These are phyloP conservation scores for Waltiozyma sp. DNA, from an alignment of 1,139 yeast genomes.

Conservation along the genomic window DNA sequence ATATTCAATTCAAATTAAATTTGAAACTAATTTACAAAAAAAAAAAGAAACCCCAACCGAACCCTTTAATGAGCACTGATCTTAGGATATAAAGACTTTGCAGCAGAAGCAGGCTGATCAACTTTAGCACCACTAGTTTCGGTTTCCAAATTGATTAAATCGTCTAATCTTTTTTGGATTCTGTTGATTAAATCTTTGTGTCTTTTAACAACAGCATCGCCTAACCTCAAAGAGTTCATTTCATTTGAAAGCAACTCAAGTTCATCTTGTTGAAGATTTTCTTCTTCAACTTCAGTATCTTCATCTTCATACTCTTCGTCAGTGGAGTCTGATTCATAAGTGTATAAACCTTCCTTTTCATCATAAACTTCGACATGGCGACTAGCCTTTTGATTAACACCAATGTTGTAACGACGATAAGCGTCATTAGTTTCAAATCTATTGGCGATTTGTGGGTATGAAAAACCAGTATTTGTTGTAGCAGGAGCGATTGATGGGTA, in stretches of 20 bases:
- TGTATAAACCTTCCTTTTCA: conserved; percentile 3
- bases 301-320: conserved; percentile 10
- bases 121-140: no score
- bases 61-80: neutral
- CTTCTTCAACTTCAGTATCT: conserved; percentile 4
- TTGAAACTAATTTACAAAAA: no score
- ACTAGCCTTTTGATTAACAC: conserved; percentile 22
- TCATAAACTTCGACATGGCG: neutral
- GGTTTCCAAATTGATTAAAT: conserved; percentile 5
- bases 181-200: conserved; percentile 12
- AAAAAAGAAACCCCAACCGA: no score
- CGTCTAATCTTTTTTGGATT: conserved; percentile 10
- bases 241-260: conserved; percentile 4
- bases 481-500: conserved; percentile 2
- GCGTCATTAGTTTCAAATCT: conserved; percentile 17
- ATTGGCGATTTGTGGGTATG: conserved; percentile 22
- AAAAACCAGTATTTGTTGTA: conserved; percentile 4
- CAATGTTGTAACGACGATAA: conserved; percentile 22
- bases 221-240: neutral
- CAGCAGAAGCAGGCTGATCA: neutral
- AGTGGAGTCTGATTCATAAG: conserved; percentile 7
- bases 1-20: no score
- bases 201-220: conserved; percentile 6
- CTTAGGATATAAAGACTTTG: neutral
- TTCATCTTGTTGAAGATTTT: conserved; percentile 9